Evolutionary conservation across 2,329 filamentous ascomycete genomes (phyloP).

Genomic region (Colletotrichum gigasporum): DNA sequence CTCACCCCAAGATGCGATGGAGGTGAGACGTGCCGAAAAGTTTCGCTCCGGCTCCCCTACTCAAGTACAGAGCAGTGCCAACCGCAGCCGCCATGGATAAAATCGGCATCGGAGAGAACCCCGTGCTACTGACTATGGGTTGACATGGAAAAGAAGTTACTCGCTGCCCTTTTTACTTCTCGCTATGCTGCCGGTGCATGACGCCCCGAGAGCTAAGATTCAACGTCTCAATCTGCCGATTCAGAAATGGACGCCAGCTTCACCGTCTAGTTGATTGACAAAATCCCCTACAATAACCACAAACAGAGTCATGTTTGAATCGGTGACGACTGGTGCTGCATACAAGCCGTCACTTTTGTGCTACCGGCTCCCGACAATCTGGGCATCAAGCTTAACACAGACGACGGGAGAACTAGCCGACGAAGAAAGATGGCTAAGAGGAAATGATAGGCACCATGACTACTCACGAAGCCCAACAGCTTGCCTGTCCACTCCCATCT

Average conservation of each 20-base stretch:
- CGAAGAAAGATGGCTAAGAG: neutral
- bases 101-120: too few relatives aligned
- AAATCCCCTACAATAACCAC: neutral
- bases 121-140: too few relatives aligned
- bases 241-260: too few relatives aligned
- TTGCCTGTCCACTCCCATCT: constrained; percentile 3
- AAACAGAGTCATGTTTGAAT: neutral
- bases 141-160: neutral
- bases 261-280: too few relatives aligned
- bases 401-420: neutral
- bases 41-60: too few relatives aligned
- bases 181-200: too few relatives aligned
- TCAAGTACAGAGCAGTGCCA: too few relatives aligned
- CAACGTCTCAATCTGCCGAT: too few relatives aligned
- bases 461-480: neutral
- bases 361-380: neutral
- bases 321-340: neutral
- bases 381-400: neutral
- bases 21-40: neutral
- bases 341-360: neutral
- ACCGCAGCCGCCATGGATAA: too few relatives aligned
- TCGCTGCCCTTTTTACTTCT: neutral
- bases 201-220: too few relatives aligned
- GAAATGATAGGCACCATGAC: neutral
- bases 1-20: neutral